Evolutionary conservation across 2,329 filamentous ascomycete species (phyloP).

Genomic region (Scytalidium sp.): DNA sequence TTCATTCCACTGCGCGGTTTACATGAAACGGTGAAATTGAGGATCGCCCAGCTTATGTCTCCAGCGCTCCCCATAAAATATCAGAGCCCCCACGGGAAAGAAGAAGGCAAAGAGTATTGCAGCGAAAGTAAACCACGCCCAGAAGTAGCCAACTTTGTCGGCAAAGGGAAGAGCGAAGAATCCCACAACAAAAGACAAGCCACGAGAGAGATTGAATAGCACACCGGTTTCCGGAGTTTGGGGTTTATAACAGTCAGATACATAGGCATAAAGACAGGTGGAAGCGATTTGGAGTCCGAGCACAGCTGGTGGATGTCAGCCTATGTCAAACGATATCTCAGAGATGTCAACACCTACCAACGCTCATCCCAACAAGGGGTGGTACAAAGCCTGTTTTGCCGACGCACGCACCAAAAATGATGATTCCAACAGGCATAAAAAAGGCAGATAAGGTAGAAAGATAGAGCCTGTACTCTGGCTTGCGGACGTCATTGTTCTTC

Average conservation of each 20-base stretch:
- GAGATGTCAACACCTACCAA: conserved; percentile 6
- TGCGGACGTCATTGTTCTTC: conserved; percentile 16
- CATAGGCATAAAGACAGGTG: conserved; percentile 24
- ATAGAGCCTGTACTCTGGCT: conserved; percentile 24
- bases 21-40: conserved; percentile 14
- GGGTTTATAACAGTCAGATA: conserved; percentile 24
- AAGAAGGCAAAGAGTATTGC: conserved; percentile 19
- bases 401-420: conserved; percentile 25
- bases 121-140: conserved; percentile 24
- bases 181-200: conserved; percentile 23
- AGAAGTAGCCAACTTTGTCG: conserved; percentile 13
- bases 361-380: conserved; percentile 21
- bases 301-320: conserved; percentile 1
- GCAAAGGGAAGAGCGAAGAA: conserved; percentile 23
- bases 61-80: conserved; percentile 23
- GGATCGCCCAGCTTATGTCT: conserved; percentile 16
- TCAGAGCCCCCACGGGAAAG: conserved; percentile 17
- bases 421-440: conserved; percentile 24
- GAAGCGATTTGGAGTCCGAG: conserved; percentile 25
- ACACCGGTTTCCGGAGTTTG: conserved; percentile 24
- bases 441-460: conserved; percentile 19
- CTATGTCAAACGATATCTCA: neutral
- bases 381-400: conserved; percentile 15
- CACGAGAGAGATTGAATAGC: conserved; percentile 22
- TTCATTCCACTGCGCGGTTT: no score